A percentile compares a stretch with the other conserved stretches of the same genome.
Conservation (phyloP, 2,329 filamentous ascomycete genomes). For the Alternaria sp. region DNA sequence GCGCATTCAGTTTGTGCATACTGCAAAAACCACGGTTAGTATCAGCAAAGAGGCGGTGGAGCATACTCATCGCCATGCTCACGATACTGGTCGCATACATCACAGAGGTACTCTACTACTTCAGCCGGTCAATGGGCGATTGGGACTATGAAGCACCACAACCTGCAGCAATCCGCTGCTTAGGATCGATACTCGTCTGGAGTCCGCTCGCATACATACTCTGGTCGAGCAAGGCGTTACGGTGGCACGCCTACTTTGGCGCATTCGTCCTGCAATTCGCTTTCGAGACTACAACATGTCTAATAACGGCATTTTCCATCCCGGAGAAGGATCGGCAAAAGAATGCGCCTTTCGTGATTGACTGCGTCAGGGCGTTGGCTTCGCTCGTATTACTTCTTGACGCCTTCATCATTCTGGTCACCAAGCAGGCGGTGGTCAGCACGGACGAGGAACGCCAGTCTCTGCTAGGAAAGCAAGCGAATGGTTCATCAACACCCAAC, state of each 20-base stretch:
- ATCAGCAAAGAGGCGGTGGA: conserved; percentile 30
- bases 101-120: conserved; percentile 43
- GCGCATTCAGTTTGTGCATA: conserved; percentile 34
- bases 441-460: conserved; percentile 66
- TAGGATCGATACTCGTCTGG: conserved; percentile 46
- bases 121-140: conserved; percentile 38
- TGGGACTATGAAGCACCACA: conserved; percentile 40
- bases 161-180: conserved; percentile 41
- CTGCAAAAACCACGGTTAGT: conserved; percentile 40
- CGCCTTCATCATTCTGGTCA: conserved; percentile 37
- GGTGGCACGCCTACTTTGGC: conserved; percentile 46
- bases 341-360: conserved; percentile 31
- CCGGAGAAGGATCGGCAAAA: conserved; percentile 19
- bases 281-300: conserved; percentile 39
- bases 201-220: conserved; percentile 31
- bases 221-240: conserved; percentile 28
- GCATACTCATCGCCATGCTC: conserved; percentile 20
- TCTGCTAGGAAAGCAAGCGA: conserved; percentile 58
- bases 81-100: conserved; percentile 33
- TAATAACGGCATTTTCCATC: conserved; percentile 30
- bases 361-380: conserved; percentile 26
- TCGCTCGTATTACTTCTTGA: conserved; percentile 37
- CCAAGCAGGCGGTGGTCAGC: conserved; percentile 40
- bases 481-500: conserved; percentile 47
- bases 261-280: conserved; percentile 41